These are phyloP conservation scores for Aaosphaeria pasadenensis DNA, from an alignment of 2,329 filamentous ascomycete species.

Conservation along the genomic window DNA sequence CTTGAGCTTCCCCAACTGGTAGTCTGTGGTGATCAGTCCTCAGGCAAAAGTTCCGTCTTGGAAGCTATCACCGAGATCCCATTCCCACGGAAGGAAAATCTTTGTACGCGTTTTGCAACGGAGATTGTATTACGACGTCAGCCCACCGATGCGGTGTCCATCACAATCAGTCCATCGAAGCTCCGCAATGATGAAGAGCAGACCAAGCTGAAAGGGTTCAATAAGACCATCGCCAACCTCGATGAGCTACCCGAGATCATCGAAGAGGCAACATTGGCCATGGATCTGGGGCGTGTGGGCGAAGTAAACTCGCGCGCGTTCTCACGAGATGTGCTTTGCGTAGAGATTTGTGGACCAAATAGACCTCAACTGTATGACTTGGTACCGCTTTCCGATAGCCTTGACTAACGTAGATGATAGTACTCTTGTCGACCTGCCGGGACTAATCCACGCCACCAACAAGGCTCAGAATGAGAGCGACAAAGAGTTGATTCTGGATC, in stretches of 20 bases:
- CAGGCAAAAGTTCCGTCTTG: slow-evolving; percentile 61
- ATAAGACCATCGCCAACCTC: slow-evolving; percentile 34
- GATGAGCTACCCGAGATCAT: slow-evolving; percentile 50
- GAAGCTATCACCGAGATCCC: slow-evolving; percentile 59
- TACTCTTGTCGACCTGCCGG: neutral
- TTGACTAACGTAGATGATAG: slow-evolving; percentile 4
- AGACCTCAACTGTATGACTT: slow-evolving; percentile 25
- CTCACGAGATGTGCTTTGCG: slow-evolving; percentile 39
- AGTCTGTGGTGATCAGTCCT: slow-evolving; percentile 46
- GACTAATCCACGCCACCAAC: neutral
- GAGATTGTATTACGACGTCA: slow-evolving; percentile 53
- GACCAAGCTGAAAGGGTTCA: slow-evolving; percentile 36
- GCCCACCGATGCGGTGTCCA: slow-evolving; percentile 18
- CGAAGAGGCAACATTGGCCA: slow-evolving; percentile 48
- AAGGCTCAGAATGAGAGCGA: neutral
- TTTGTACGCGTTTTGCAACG: slow-evolving; percentile 60
- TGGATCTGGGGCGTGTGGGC: slow-evolving; percentile 41
- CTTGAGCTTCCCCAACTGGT: slow-evolving; percentile 14
- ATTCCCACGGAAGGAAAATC: slow-evolving; percentile 52
- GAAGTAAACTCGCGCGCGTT: slow-evolving; percentile 27
- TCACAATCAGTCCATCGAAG: slow-evolving; percentile 38
- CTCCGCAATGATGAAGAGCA: slow-evolving; percentile 22
- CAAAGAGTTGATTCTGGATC: neutral
- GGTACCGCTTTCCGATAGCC: neutral
- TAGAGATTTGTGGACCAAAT: slow-evolving; percentile 43